Base-by-base conservation (phyloP, 208 protist species). In the Blastocrithidia nonstop region DNA sequence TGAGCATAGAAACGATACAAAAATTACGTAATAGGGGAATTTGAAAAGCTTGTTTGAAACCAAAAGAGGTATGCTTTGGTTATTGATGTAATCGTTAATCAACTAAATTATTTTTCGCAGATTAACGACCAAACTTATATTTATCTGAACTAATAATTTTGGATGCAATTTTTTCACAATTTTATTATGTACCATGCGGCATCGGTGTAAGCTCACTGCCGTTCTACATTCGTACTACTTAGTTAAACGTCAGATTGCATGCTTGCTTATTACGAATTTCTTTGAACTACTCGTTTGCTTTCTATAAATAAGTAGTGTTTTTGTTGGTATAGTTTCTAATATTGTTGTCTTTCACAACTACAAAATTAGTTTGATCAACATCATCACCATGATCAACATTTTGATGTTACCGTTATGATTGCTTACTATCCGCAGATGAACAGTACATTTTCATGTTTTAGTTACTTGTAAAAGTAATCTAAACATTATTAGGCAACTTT, bases 1-100 rank as follows among this genome's bases (percentile, higher is more conserved):
- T 59, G 25, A 88, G 52, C 71, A 82, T 80, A 28, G 69, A 81
- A 15, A 82, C 61, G 27, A 82, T 55, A 11, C 60, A 63, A 20
- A 82, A 56, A 26, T 61, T 54, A 16, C 79, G 62, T 27, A 73
- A 66, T 22, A 61, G 46, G 1, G 53, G 46, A 23, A 59, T 47
- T 15, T 21, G 5, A 29, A 88, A 63, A 2, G 79, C 68, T 23
- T 78, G 58, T 33, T 54, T 57, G 48, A 72, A 88, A 2, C 73
- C 71, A 47, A 87, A 82, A 9, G 57, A 59, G 0, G 45, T 33
- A 11, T 41, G 60, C 29, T 52, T 61, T 3, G 23, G 4, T 2
- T 28, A 15, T 22, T 1, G 6, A 40, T 40, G 20, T 6, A 2
- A 22, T 11, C 5, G 1, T 8, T 40, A n/a, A n/a, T n/a, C n/a